phyloP scores from a whole-genome alignment of 768 basidiomycete species.

The Crassisporium funariophilum region DNA sequence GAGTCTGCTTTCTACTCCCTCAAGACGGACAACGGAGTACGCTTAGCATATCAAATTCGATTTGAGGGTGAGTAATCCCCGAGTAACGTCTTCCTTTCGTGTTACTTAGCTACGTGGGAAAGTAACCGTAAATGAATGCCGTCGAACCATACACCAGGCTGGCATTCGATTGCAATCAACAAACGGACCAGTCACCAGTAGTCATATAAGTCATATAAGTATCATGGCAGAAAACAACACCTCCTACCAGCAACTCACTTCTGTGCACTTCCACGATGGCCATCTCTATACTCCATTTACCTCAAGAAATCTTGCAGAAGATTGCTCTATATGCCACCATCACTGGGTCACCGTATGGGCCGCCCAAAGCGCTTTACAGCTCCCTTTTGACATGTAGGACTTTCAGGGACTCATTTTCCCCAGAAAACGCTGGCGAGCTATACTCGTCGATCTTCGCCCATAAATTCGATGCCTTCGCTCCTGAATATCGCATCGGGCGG shows the following conservation, averaged over 20 bases:
- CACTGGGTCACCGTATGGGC: conserved; percentile 29
- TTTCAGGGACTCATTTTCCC: conserved; percentile 27
- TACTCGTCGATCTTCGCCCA: conserved; percentile 43
- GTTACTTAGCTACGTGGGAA: conserved; percentile 19
- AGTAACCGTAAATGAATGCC: conserved; percentile 23
- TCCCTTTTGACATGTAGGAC: conserved; percentile 36
- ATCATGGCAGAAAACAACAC: neutral
- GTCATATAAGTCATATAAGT: conserved; percentile 15
- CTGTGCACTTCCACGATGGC: conserved; percentile 32
- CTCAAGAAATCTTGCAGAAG: conserved; percentile 37
- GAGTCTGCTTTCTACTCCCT: conserved; percentile 10
- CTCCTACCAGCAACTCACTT: neutral
- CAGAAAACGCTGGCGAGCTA: conserved; percentile 27
- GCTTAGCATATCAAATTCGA: conserved; percentile 6
- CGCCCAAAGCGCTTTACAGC: conserved; percentile 33
- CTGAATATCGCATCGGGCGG: conserved; percentile 38
- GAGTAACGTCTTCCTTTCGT: conserved; percentile 10
- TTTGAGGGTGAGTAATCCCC: conserved; percentile 16
- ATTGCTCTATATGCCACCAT: conserved; percentile 35
- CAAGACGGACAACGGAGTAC: conserved; percentile 9
- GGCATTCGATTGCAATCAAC: conserved; percentile 13
- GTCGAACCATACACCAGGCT: conserved; percentile 20
- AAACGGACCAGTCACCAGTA: conserved; percentile 6
- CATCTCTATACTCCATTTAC: conserved; percentile 29
- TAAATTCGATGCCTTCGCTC: conserved; percentile 51